A percentile compares a stretch with the other conserved stretches of the same genome.
Evolutionary conservation across 345 rosid species (phyloP).

Genomic region (Eucalyptus virginea): DNA sequence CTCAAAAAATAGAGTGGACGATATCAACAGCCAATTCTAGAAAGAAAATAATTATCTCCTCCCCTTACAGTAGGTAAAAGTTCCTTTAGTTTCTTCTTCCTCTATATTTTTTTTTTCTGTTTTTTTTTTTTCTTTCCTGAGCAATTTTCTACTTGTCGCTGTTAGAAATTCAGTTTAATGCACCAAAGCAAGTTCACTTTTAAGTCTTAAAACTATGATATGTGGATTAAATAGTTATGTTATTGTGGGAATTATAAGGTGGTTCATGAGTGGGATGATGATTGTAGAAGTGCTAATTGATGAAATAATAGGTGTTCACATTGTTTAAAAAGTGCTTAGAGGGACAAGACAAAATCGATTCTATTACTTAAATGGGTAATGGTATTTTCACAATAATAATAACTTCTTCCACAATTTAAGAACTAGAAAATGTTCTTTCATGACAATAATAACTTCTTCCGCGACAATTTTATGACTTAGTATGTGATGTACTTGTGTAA

Average conservation of each 20-base stretch:
- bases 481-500: not conserved
- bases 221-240: not conserved
- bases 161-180: not conserved
- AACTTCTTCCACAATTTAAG: not conserved
- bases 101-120: too few relatives aligned
- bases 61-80: not conserved
- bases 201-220: not conserved
- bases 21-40: too few relatives aligned
- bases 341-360: not conserved
- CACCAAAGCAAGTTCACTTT: not conserved
- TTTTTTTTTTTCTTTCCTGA: too few relatives aligned
- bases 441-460: not conserved
- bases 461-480: not conserved
- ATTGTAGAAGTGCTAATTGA: too few relatives aligned
- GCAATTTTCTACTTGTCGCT: not conserved
- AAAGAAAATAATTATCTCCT: not conserved
- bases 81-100: not conserved
- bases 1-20: too few relatives aligned
- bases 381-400: not conserved
- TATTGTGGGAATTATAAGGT: not conserved
- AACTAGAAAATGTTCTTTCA: not conserved
- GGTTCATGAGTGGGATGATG: not conserved
- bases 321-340: not conserved
- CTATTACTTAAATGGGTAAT: not conserved
- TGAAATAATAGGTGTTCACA: not conserved